Conservation (phyloP, 306 rosid genomes). For the Leucaena leucocephala region DNA sequence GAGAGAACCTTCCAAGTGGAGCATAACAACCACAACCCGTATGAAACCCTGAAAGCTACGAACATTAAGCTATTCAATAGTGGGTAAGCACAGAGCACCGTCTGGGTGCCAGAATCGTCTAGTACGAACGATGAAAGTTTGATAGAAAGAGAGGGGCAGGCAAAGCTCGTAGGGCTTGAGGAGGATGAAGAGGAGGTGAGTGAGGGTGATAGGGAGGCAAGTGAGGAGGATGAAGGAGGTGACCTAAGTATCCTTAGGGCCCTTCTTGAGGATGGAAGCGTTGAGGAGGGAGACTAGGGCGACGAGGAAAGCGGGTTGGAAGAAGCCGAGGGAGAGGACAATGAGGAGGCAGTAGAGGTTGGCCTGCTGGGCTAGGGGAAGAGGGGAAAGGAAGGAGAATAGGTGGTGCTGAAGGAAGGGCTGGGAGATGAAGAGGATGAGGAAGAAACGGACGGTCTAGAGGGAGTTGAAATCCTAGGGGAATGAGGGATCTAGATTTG, state of each 20-base stretch:
- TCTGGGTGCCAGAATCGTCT: neutral
- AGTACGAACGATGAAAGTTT: constrained; percentile 13
- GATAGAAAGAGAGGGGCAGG: constrained; percentile 37
- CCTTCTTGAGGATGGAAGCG: constrained; percentile 52
- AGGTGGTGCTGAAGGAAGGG: constrained; percentile 53
- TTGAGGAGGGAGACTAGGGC: constrained; percentile 70
- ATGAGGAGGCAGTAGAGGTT: constrained; percentile 58
- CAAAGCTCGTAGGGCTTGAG: constrained; percentile 31
- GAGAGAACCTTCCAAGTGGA: constrained; percentile 67
- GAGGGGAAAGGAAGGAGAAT: constrained; percentile 39
- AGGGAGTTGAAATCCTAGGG: constrained; percentile 70
- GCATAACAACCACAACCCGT: constrained; percentile 52
- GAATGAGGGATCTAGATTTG: constrained; percentile 60
- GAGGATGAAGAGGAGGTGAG: constrained; percentile 45
- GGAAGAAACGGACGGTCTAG: constrained; percentile 78
- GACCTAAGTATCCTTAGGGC: constrained; percentile 39
- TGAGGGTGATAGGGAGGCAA: constrained; percentile 39
- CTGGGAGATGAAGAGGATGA: constrained; percentile 60
- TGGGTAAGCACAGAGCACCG: constrained; percentile 63
- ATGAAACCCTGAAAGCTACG: constrained; percentile 45
- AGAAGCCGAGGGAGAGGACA: constrained; percentile 59
- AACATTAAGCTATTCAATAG: constrained; percentile 51
- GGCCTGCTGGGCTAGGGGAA: constrained; percentile 22
- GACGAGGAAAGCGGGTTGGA: constrained; percentile 76
- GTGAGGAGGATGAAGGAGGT: constrained; percentile 41